Percentiles rank a stretch among this genome's conserved stretches.
phyloP scores from a whole-genome alignment of 2,329 filamentous ascomycete genomes.

The Sclerotinia subarctica region DNA sequence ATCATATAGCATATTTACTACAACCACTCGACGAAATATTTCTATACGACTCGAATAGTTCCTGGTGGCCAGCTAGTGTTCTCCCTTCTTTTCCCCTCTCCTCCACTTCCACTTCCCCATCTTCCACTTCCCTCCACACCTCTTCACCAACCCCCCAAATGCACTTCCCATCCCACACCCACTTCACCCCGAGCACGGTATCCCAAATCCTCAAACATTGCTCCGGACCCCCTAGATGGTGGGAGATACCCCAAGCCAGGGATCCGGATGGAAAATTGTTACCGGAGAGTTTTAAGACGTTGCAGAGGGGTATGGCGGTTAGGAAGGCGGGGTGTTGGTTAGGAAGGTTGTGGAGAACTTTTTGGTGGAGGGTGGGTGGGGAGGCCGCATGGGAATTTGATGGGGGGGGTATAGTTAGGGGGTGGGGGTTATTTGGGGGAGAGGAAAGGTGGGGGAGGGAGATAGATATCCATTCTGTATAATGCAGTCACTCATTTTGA shows the following conservation, averaged over 20 bases:
- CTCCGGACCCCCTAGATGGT: background rate
- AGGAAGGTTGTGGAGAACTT: slow-evolving; percentile 16
- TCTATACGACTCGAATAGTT: background rate
- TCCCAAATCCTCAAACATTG: slow-evolving; percentile 72
- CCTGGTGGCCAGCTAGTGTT: background rate
- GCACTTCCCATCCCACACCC: slow-evolving; percentile 54
- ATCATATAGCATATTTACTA: background rate
- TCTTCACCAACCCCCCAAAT: slow-evolving; percentile 22
- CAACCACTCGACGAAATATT: background rate
- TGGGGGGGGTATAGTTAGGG: background rate
- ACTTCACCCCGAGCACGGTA: slow-evolving; percentile 69
- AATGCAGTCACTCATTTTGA: background rate
- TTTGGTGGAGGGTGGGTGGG: slow-evolving; percentile 7
- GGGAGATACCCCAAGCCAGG: background rate
- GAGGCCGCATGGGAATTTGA: background rate
- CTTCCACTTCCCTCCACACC: background rate
- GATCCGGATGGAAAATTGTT: background rate
- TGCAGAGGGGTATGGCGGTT: background rate
- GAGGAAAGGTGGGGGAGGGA: no score
- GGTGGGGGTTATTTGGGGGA: background rate
- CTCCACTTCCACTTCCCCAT: background rate
- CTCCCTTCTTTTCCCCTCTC: background rate
- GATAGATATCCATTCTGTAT: no score
- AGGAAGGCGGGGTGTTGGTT: background rate
- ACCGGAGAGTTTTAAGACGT: background rate